These are phyloP conservation scores for Astragalus membranaceus DNA, from an alignment of 306 rosid genomes.

Conservation along the genomic window DNA sequence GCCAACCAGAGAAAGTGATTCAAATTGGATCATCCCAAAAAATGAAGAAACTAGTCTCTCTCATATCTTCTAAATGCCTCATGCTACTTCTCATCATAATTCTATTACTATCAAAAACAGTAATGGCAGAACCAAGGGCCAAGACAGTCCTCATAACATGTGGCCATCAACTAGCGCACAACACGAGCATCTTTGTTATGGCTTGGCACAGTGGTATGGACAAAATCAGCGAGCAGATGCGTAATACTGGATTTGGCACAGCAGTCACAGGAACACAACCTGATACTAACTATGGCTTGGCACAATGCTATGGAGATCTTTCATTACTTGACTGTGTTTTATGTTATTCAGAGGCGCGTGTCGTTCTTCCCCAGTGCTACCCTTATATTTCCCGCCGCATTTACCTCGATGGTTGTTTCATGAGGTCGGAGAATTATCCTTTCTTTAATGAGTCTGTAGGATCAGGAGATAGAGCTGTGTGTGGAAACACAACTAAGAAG, in stretches of 20 bases:
- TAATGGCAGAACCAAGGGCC: slow-evolving; percentile 67
- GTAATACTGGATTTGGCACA: slow-evolving; percentile 54
- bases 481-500: slow-evolving; percentile 54
- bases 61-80: slow-evolving; percentile 11
- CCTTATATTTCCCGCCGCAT: slow-evolving; percentile 66
- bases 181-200: slow-evolving; percentile 36
- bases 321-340: slow-evolving; percentile 69
- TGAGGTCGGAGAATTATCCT: slow-evolving; percentile 81
- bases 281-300: slow-evolving; percentile 67
- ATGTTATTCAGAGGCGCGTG: slow-evolving; percentile 81
- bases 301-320: slow-evolving; percentile 91
- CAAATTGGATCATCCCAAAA: not conserved
- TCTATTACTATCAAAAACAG: slow-evolving; percentile 23
- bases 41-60: slow-evolving; percentile 34
- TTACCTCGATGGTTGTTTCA: slow-evolving; percentile 88
- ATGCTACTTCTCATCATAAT: slow-evolving; percentile 23
- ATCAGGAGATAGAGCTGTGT: slow-evolving; percentile 44
- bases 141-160: slow-evolving; percentile 43
- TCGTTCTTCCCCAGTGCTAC: slow-evolving; percentile 76
- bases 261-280: slow-evolving; percentile 66
- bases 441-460: slow-evolving; percentile 58
- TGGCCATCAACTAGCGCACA: slow-evolving; percentile 46
- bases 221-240: slow-evolving; percentile 63
- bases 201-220: slow-evolving; percentile 31
- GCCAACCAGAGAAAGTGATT: slow-evolving; percentile 10